phyloP scores from a whole-genome alignment of 2,329 filamentous ascomycete genomes.

The Microdochium trichocladiopsis region DNA sequence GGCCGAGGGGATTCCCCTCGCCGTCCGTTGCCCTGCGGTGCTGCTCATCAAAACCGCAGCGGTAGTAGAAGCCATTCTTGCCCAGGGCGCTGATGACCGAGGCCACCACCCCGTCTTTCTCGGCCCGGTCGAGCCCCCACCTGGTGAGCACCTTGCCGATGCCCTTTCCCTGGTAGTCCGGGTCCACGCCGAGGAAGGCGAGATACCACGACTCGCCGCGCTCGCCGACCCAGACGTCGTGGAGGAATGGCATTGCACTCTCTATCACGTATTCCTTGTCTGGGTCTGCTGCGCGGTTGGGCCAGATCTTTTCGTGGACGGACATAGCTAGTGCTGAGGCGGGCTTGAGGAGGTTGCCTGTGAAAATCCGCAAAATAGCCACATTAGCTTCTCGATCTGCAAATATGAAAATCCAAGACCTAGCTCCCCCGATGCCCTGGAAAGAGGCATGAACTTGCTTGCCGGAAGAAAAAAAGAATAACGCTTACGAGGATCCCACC shows the following conservation, averaged over 20 bases:
- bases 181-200: slow-evolving; percentile 27
- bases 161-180: slow-evolving; percentile 26
- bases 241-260: slow-evolving; percentile 10
- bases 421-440: too few relatives aligned
- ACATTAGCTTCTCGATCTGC: too few relatives aligned
- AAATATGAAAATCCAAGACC: too few relatives aligned
- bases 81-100: slow-evolving; percentile 28
- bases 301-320: slow-evolving; percentile 7
- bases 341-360: slow-evolving; percentile 11
- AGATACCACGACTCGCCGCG: slow-evolving; percentile 29
- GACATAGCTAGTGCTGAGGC: slow-evolving; percentile 5
- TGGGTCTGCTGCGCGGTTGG: slow-evolving; percentile 13
- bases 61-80: slow-evolving; percentile 29
- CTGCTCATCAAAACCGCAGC: neutral
- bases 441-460: too few relatives aligned
- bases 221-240: slow-evolving; percentile 17
- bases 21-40: neutral
- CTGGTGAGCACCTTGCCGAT: slow-evolving; percentile 28
- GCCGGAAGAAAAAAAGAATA: neutral
- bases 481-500: slow-evolving; percentile 11
- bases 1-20: neutral
- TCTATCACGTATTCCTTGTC: slow-evolving; percentile 10
- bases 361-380: slow-evolving; percentile 1
- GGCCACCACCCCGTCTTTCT: slow-evolving; percentile 26
- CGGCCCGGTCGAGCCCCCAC: slow-evolving; percentile 30